Conservation (phyloP, 2,329 filamentous ascomycete genomes). For the Ceratocystis papillata region DNA sequence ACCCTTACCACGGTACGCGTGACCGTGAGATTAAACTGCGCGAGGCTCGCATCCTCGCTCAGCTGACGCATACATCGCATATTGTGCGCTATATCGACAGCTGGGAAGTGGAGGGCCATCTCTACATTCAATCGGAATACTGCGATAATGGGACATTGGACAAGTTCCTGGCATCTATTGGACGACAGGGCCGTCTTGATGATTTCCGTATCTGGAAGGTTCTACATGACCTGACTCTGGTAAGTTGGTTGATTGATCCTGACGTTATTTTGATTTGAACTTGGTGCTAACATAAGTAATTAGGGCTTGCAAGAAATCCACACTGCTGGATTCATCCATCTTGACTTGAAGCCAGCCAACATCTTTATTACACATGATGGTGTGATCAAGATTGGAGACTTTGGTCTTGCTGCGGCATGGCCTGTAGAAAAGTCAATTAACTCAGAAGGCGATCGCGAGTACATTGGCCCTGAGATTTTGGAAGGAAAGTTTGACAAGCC, state of each 20-base stretch:
- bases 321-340: constrained; percentile 71
- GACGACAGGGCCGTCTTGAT: constrained; percentile 75
- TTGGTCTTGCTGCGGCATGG: constrained; percentile 70
- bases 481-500: constrained; percentile 79
- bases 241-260: constrained; percentile 39
- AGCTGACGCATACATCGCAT: constrained; percentile 71
- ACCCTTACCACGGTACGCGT: constrained; percentile 63
- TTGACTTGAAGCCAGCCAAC: constrained; percentile 78
- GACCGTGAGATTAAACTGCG: constrained; percentile 76
- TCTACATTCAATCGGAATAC: constrained; percentile 96
- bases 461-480: constrained; percentile 88
- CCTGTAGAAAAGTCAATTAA: constrained; percentile 68
- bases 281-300: neutral
- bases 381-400: constrained; percentile 74
- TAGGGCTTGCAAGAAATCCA: constrained; percentile 87
- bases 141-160: constrained; percentile 90
- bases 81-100: constrained; percentile 72
- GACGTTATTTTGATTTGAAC: neutral
- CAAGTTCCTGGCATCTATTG: constrained; percentile 70
- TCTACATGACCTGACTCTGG: constrained; percentile 70
- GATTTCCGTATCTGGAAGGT: constrained; percentile 99
- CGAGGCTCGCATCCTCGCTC: constrained; percentile 69
- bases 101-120: constrained; percentile 75
- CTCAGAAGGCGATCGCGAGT: constrained; percentile 89
- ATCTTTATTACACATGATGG: constrained; percentile 73